Percentiles rank a stretch among this genome's conserved stretches.
Conservation (phyloP, 2,329 filamentous ascomycete genomes). For the Pseudogymnoascus pannorum region DNA sequence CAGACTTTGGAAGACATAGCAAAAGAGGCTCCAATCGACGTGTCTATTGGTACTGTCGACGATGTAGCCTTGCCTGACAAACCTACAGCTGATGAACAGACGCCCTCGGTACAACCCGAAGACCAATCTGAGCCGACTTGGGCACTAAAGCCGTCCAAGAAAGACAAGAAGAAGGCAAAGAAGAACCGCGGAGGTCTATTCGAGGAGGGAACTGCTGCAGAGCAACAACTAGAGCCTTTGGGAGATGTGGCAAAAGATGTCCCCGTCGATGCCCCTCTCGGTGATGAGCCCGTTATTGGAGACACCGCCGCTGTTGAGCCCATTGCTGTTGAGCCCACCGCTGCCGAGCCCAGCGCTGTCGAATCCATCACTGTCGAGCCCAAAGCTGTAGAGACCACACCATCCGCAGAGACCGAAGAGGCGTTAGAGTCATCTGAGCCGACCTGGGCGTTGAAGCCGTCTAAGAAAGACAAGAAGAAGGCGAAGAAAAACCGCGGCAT, state of each 20-base stretch:
- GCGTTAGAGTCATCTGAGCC: too few species aligned
- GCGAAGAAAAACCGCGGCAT: not conserved
- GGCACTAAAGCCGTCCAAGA: conserved; percentile 10
- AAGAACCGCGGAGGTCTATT: not conserved
- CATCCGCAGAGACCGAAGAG: not conserved
- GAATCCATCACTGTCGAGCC: too few species aligned
- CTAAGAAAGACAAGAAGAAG: conserved; percentile 12
- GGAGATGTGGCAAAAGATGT: not conserved
- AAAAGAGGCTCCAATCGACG: not conserved
- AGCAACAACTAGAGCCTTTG: not conserved
- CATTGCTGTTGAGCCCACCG: not conserved
- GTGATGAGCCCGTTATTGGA: not conserved
- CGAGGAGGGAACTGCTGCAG: not conserved
- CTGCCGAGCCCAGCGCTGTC: too few species aligned
- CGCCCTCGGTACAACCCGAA: not conserved
- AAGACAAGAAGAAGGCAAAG: conserved; percentile 32
- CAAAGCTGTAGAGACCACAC: too few species aligned
- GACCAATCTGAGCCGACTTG: not conserved
- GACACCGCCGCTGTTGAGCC: not conserved
- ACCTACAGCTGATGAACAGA: not conserved
- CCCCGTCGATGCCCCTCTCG: not conserved
- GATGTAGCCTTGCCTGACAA: not conserved
- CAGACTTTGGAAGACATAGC: not conserved
- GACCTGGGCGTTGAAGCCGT: not conserved
- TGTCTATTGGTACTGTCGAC: not conserved